Percentiles rank a stretch among this genome's conserved stretches.
These are phyloP conservation scores for Antarctomyces pellizariae DNA, from an alignment of 495 filamentous ascomycete genomes.

Conservation along the genomic window DNA sequence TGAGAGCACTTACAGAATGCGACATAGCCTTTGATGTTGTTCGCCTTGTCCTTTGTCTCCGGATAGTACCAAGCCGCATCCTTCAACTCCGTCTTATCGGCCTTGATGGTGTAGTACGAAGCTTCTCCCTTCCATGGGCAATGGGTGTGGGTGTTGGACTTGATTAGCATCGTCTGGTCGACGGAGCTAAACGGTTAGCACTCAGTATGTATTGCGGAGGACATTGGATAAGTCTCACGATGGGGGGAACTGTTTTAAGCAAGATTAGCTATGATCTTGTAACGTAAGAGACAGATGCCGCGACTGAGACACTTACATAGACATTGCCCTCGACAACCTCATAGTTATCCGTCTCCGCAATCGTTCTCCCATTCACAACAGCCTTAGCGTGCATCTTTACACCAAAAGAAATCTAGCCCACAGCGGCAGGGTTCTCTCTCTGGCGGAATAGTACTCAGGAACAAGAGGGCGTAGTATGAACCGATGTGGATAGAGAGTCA, in stretches of 20 bases:
- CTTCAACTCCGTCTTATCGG: constrained; percentile 26
- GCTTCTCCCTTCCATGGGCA: constrained; percentile 54
- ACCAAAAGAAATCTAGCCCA: no score
- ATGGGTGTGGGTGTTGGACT: constrained; percentile 24
- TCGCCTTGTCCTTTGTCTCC: constrained; percentile 29
- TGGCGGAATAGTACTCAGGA: no score
- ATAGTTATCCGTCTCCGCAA: constrained; percentile 37
- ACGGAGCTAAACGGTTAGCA: constrained; percentile 17
- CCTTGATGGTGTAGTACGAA: constrained; percentile 38
- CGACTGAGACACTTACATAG: constrained; percentile 24
- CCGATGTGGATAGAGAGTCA: no score
- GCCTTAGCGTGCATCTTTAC: constrained; percentile 26
- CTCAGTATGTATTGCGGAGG: constrained; percentile 3
- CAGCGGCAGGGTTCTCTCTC: no score
- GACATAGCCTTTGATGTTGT: constrained; percentile 34
- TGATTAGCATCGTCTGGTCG: constrained; percentile 21
- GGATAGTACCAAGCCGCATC: constrained; percentile 52
- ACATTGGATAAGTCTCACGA: constrained; percentile 9
- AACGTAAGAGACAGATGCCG: constrained; percentile 1
- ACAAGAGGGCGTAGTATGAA: no score
- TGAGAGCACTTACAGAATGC: constrained; percentile 47
- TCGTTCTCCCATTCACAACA: constrained; percentile 27
- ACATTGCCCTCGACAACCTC: constrained; percentile 50
- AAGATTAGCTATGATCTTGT: neutral
- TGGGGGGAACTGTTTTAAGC: constrained; percentile 16